Evolutionary conservation across 305 asterid species (phyloP), one percentile per base, ranked within the genome.

Genomic region (Euphrasia arctica): DNA sequence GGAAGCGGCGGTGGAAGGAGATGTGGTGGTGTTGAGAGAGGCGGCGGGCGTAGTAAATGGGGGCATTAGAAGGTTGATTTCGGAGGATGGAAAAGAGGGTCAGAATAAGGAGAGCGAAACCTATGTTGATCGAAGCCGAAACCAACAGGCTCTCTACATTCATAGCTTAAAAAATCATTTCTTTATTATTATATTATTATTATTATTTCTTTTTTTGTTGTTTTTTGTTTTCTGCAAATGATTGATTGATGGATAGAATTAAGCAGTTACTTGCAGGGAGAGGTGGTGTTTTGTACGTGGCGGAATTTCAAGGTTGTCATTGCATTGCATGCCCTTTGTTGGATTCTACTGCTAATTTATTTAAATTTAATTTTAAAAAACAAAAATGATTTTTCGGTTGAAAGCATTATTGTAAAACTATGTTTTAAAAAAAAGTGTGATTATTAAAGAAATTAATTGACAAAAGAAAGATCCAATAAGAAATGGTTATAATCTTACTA

Each of bases 1-100:
- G 60, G 77, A 77, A 75, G 70, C 39, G 72, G 60, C 36, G 79
- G 54, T 70, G 79, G 75, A 79, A 73, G 62, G 83, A 18, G 0
- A 80, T 22, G 28, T 41, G 72, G 63, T 73, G 88, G 81, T 81
- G 84, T 72, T 85, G 83, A 9, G 89, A 82, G 59, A 92, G 73
- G 66, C 87, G 91, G 68, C 97, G 93, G 36, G 97, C 81, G 70
- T 63, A 82, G 80, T 87, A 92, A 0, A 92, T 77, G n/a, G 88
- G 84, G 6, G 91, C 84, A 68, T 70, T 72, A 7, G 84, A 78
- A 47, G 93, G 93, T 67, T 77, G 89, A 54, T 84, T 85, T 63
- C 77, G 82, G 63, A 92, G 81, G 18, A 89, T 47, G 3, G 98
- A 79, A 15, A 87, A 92, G 63, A 87, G 84, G 1, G 93, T 77